phyloP scores from a whole-genome alignment of 148 eudicot genomes.

The Tetragonia tetragonoides region DNA sequence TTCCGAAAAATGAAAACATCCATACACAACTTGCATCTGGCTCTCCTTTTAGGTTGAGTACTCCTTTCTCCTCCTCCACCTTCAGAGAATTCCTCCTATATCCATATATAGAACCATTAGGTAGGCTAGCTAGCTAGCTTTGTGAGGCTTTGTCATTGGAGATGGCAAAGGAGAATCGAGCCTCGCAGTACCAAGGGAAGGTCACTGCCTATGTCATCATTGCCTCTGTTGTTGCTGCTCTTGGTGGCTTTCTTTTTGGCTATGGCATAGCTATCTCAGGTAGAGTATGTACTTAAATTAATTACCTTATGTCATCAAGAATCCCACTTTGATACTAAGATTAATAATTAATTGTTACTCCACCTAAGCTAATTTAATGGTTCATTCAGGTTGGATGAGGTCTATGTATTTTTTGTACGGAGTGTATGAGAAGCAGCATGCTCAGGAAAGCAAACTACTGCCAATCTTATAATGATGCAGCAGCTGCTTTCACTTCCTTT shows the following conservation, averaged over 20 bases:
- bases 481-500: conserved; percentile 82
- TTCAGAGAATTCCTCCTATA: too few species aligned
- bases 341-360: too few species aligned
- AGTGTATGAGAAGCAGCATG: conserved; percentile 51
- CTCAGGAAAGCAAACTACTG: conserved; percentile 79
- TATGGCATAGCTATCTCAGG: conserved; percentile 84
- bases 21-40: too few species aligned
- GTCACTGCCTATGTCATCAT: conserved; percentile 56
- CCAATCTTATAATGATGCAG: conserved; percentile 85
- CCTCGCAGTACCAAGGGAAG: conserved; percentile 51
- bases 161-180: conserved; percentile 52
- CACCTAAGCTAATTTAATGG: too few species aligned
- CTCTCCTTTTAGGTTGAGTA: too few species aligned
- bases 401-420: conserved; percentile 78
- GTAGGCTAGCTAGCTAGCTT: background rate
- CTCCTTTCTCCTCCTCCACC: too few species aligned
- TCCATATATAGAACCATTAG: too few species aligned
- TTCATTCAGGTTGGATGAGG: conserved; percentile 64
- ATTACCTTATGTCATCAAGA: too few species aligned
- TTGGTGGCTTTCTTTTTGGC: conserved; percentile 74
- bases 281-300: background rate
- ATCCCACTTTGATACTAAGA: too few species aligned
- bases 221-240: conserved; percentile 65
- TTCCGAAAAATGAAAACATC: too few species aligned
- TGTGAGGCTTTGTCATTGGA: conserved; percentile 4